phyloP scores from a whole-genome alignment of 148 eudicot genomes.

The Rhododendron ovatum region DNA sequence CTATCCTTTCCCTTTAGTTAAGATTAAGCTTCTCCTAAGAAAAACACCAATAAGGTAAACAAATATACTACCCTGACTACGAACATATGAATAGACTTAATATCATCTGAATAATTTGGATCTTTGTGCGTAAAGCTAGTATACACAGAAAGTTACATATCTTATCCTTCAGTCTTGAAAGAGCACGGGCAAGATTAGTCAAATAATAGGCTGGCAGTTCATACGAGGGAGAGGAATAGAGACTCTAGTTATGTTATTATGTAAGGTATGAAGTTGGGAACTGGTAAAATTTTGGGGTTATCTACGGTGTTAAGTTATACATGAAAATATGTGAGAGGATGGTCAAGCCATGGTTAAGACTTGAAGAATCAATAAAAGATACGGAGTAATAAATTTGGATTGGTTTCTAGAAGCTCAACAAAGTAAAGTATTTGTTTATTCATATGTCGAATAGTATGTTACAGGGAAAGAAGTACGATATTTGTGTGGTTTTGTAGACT shows the following conservation, averaged over 20 bases:
- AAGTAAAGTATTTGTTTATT: neutral
- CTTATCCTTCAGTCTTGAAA: neutral
- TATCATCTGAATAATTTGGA: neutral
- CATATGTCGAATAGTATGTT: neutral
- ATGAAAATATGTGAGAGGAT: neutral
- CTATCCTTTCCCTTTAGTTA: neutral
- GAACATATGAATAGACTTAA: neutral
- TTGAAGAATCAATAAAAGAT: neutral
- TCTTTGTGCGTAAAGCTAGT: neutral
- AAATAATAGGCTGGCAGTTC: neutral
- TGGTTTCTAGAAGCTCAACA: neutral
- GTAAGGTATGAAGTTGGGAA: neutral
- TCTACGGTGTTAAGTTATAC: neutral
- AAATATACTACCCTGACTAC: neutral
- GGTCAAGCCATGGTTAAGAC: neutral
- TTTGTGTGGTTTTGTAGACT: neutral
- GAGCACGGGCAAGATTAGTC: neutral
- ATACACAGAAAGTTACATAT: neutral
- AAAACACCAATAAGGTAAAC: neutral
- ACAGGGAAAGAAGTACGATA: neutral
- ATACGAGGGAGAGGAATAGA: neutral
- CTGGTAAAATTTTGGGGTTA: neutral
- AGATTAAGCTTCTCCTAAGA: neutral
- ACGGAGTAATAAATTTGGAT: neutral
- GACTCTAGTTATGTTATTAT: neutral